Evolutionary conservation across 1,284 basidiomycete genomes (phyloP).

Genomic region (Vanrija humicola): DNA sequence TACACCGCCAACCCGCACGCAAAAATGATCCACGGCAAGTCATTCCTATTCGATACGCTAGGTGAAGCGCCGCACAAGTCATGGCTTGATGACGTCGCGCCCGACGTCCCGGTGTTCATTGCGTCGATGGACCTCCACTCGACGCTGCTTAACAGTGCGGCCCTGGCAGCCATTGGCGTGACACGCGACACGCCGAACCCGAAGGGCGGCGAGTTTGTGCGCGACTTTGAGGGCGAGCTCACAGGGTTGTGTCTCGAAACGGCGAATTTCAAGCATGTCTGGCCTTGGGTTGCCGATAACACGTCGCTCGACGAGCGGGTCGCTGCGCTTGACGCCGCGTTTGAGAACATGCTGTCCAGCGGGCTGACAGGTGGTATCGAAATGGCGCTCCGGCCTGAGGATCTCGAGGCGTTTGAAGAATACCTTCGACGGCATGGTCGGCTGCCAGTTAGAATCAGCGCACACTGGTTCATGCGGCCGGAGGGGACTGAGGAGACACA

Average conservation of each 20-base stretch:
- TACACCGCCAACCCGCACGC: conserved; percentile 9
- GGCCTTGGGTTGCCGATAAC: conserved; percentile 25
- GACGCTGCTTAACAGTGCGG: conserved; percentile 29
- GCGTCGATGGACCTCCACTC: conserved; percentile 33
- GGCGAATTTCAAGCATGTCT: conserved; percentile 23
- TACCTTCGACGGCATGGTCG: conserved; percentile 12
- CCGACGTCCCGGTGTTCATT: conserved; percentile 31
- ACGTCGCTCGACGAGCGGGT: conserved; percentile 18
- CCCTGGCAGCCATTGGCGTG: conserved; percentile 25
- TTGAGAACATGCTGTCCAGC: conserved; percentile 21
- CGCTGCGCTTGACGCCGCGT: conserved; percentile 12
- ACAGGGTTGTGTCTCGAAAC: conserved; percentile 29
- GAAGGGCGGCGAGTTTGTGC: conserved; percentile 25
- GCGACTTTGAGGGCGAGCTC: conserved; percentile 22
- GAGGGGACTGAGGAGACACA: conserved; percentile 18
- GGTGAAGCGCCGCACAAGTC: conserved; percentile 15
- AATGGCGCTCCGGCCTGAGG: conserved; percentile 27
- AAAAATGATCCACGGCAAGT: conserved; percentile 16
- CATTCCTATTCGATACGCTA: conserved; percentile 23
- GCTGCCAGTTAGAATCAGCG: conserved; percentile 23
- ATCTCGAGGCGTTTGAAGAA: conserved; percentile 25
- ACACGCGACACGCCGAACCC: conserved; percentile 16
- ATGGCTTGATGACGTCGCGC: conserved; percentile 22
- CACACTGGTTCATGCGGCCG: conserved; percentile 23
- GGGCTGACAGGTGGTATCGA: conserved; percentile 30